Conservation (phyloP, 2,329 filamentous ascomycete species). For the Gaeumannomyces tritici region DNA sequence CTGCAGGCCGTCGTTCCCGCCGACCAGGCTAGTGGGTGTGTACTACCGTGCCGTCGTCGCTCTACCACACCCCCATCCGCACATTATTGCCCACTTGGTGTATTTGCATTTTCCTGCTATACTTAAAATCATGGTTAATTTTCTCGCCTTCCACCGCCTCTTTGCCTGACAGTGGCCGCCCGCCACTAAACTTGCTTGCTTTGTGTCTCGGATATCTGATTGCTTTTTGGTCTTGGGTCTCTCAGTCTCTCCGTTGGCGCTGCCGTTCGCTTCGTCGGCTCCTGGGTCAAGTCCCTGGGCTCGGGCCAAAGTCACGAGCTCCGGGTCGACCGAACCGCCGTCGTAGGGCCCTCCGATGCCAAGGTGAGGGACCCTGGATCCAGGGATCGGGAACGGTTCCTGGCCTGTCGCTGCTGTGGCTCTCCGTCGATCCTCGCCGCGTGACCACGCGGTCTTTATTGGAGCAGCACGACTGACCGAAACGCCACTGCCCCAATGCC, state of each 20-base stretch:
- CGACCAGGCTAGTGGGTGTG: slow-evolving; percentile 63
- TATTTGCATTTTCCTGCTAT: slow-evolving; percentile 7
- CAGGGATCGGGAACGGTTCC: not conserved
- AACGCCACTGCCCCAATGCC: not conserved
- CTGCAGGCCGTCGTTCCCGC: slow-evolving; percentile 75
- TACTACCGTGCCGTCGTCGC: slow-evolving; percentile 11
- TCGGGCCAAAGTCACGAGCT: slow-evolving; percentile 71
- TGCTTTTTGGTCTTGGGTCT: not conserved
- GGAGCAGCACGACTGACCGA: not conserved
- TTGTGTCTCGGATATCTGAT: not conserved
- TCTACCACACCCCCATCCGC: not conserved
- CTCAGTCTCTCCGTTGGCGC: slow-evolving; percentile 70
- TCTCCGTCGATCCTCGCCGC: not conserved
- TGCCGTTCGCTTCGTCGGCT: slow-evolving; percentile 67
- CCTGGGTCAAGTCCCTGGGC: slow-evolving; percentile 64
- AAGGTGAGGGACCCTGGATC: slow-evolving; percentile 44
- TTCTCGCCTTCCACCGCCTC: not conserved
- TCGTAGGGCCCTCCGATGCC: slow-evolving; percentile 71
- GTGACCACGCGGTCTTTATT: not conserved
- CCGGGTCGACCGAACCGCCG: slow-evolving; percentile 56
- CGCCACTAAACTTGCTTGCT: not conserved
- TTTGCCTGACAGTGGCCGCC: not conserved
- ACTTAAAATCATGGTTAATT: not conserved
- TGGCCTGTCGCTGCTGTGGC: not conserved
- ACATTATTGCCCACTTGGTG: slow-evolving; percentile 1